These are phyloP conservation scores for Blastobotrys robertii DNA, from an alignment of 805 yeast genomes.

Conservation along the genomic window DNA sequence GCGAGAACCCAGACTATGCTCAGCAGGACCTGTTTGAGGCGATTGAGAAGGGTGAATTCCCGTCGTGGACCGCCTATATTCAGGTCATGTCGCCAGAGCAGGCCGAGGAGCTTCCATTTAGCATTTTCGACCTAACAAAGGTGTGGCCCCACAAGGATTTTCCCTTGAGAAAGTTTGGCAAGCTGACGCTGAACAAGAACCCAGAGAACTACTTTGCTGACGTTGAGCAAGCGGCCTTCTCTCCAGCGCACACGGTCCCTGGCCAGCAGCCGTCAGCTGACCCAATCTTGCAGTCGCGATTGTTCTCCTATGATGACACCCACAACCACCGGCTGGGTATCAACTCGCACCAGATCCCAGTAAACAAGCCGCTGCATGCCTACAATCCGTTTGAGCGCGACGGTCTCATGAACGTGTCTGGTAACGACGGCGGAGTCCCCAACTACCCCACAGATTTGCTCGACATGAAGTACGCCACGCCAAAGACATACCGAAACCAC, in stretches of 20 bases:
- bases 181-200: conserved; percentile 44
- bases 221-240: conserved; percentile 53
- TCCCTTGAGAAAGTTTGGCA: conserved; percentile 49
- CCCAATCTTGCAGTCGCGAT: conserved; percentile 67
- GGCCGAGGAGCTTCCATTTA: conserved; percentile 35
- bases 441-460: conserved; percentile 38
- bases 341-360: conserved; percentile 59
- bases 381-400: conserved; percentile 46
- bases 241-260: conserved; percentile 66
- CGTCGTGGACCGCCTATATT: conserved; percentile 43
- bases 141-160: conserved; percentile 48
- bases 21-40: conserved; percentile 35
- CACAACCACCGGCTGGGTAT: conserved; percentile 68
- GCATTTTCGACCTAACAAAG: conserved; percentile 46
- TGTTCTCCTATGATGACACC: conserved; percentile 68
- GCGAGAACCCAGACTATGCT: conserved; percentile 44
- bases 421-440: conserved; percentile 41
- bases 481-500: conserved; percentile 37
- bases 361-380: conserved; percentile 47
- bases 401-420: conserved; percentile 43
- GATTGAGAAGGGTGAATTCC: conserved; percentile 40
- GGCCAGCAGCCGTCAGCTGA: conserved; percentile 70
- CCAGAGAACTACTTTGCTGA: conserved; percentile 45
- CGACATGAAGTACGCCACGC: conserved; percentile 25
- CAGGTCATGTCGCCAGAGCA: conserved; percentile 52